Base-by-base conservation (phyloP, 2,329 filamentous ascomycete genomes). In the Fusarium algeriense region DNA sequence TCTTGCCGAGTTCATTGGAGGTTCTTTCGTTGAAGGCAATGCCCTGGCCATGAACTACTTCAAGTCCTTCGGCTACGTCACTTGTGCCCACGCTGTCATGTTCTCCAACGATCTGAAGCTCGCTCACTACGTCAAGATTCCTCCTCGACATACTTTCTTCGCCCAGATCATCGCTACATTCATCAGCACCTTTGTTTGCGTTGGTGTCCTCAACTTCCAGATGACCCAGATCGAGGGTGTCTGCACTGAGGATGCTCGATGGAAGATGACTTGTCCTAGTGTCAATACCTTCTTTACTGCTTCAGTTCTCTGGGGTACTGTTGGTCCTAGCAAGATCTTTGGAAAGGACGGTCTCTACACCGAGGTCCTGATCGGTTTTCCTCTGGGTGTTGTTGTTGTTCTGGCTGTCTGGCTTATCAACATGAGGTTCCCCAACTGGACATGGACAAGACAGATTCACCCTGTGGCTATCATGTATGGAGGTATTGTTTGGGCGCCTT, bases 101-200 rank as follows among this genome's bases (percentile, higher is more conserved):
- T 88, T 87, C 75, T 83, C 80, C 63, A 83, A 83, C 69, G 84
- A 84, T 68, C 75, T 85, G 38, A 86, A 86, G 76, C 82, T 86
- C 17, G 84, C 84, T 12, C 84, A 86, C 69, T 89, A 89, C 77
- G 84, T 88, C 80, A 89, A 89, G 80, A 88, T 90, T 20, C 88
- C 89, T 8, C 89, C 89, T 1, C 84, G 86, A 14, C 84, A 89
- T 34, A 87, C 88, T 6, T 91, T 90, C 71, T 79, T 82, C 26
- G 88, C 87, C 2, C 88, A 90, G 77, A 87, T 90, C 75, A 80
- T 86, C 13, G 87, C 88, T 37, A 90, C 87, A 5, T 80, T 89
- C 23, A 78, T 88, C 23, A 86, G 85, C 50, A 87, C 84, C 3
- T 80, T 88, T 48, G 83, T 87, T 44, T 85, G 83, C 67, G 83